A percentile compares a stretch with the other conserved stretches of the same genome.
Conservation (phyloP, 2,329 filamentous ascomycete species). For the Westerdykella sp. region DNA sequence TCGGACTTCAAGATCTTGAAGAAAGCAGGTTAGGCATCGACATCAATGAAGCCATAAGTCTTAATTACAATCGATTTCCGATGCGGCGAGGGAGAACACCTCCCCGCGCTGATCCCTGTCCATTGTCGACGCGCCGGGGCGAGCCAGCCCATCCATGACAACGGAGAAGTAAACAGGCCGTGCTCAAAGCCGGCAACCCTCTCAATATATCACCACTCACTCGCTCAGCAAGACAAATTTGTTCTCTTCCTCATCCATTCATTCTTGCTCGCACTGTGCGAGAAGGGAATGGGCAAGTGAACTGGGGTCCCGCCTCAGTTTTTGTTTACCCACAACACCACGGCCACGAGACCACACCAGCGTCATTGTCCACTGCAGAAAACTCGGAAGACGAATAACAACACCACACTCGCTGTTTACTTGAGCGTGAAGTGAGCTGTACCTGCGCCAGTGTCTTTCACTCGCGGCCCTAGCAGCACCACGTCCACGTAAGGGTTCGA, state of each 20-base stretch:
- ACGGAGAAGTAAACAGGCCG: slow-evolving; percentile 19
- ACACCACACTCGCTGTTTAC: neutral
- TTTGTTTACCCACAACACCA: slow-evolving; percentile 13
- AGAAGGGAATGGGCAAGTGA: neutral
- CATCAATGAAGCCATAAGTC: too few species aligned
- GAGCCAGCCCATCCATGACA: slow-evolving; percentile 18
- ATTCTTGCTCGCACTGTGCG: too few species aligned
- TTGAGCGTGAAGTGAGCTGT: neutral
- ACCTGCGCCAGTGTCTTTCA: neutral
- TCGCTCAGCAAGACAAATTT: slow-evolving; percentile 1
- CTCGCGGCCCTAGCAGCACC: neutral
- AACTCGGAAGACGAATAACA: neutral
- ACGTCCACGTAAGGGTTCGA: neutral
- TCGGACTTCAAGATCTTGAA: neutral
- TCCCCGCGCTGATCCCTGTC: slow-evolving; percentile 7
- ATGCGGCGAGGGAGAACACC: slow-evolving; percentile 1
- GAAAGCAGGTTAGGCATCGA: too few species aligned
- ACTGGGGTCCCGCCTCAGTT: slow-evolving; percentile 4
- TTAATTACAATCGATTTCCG: neutral
- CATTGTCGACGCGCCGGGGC: slow-evolving; percentile 6
- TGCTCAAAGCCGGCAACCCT: slow-evolving; percentile 8
- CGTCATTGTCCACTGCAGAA: neutral
- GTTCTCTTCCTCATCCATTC: neutral
- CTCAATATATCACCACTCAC: slow-evolving; percentile 2
- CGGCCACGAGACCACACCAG: neutral